phyloP scores from a whole-genome alignment of 1,284 basidiomycete species.

The Tylopilus sp. region DNA sequence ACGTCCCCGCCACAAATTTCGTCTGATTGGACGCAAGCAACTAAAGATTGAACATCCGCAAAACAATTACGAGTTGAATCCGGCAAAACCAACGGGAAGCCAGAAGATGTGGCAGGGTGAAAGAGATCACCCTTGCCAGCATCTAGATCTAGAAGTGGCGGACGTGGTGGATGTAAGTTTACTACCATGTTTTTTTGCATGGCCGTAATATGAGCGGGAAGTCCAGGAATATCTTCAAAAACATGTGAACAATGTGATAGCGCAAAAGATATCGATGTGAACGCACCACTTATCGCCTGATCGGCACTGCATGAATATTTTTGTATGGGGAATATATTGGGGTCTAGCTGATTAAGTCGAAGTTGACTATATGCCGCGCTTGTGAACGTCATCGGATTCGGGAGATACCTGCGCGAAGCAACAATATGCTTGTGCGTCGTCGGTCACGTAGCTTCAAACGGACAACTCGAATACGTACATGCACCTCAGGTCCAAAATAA shows the following conservation, averaged over 20 bases:
- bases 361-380: slow-evolving; percentile 70
- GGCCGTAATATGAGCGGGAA: slow-evolving; percentile 44
- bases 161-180: slow-evolving; percentile 44
- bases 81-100: slow-evolving; percentile 34
- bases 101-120: slow-evolving; percentile 39
- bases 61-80: slow-evolving; percentile 36
- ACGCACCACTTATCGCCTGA: slow-evolving; percentile 42
- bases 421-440: slow-evolving; percentile 56
- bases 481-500: slow-evolving; percentile 52
- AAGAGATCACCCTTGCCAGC: slow-evolving; percentile 44
- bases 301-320: slow-evolving; percentile 44
- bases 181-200: slow-evolving; percentile 37
- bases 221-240: slow-evolving; percentile 40
- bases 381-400: slow-evolving; percentile 72
- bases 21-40: slow-evolving; percentile 13
- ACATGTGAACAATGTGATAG: not conserved
- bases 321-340: slow-evolving; percentile 69
- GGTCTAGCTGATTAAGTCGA: slow-evolving; percentile 68
- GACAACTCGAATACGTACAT: slow-evolving; percentile 41
- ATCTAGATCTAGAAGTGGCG: slow-evolving; percentile 37
- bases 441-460: not conserved
- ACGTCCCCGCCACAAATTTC: slow-evolving; percentile 57
- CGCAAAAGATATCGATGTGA: not conserved
- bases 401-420: slow-evolving; percentile 53
- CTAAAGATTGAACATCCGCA: slow-evolving; percentile 31